Conservation (phyloP, 1,139 yeast species). For the Lizanozyma gosingica region DNA sequence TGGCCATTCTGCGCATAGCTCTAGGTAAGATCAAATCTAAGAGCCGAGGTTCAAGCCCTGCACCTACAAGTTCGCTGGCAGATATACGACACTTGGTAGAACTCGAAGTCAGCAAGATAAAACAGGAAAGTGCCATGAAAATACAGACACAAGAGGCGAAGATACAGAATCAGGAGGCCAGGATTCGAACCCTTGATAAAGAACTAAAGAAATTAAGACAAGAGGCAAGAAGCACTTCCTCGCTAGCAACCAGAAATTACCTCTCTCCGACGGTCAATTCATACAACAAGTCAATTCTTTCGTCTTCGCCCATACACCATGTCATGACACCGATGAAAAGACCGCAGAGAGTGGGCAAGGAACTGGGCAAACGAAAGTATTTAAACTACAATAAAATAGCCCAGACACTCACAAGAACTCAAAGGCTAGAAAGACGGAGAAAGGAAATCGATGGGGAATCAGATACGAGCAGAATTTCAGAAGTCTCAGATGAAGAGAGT, state of each 20-base stretch:
- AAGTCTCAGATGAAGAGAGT: not conserved
- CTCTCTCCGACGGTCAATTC: constrained; percentile 2
- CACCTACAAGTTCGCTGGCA: not conserved
- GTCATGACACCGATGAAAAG: not conserved
- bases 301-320: not conserved
- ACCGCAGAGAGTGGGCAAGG: constrained; percentile 1
- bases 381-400: constrained; percentile 1
- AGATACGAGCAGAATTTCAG: not conserved
- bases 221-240: not conserved
- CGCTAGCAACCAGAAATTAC: not conserved
- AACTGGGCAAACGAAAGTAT: constrained; percentile 1
- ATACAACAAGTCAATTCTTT: constrained; percentile 1
- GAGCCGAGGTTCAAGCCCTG: not conserved
- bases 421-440: not conserved
- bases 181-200: not conserved
- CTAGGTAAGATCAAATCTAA: not conserved
- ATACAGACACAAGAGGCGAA: not conserved
- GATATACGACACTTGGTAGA: not conserved
- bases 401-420: not conserved
- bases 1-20: not conserved
- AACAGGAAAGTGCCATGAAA: not conserved
- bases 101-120: not conserved
- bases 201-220: not conserved
- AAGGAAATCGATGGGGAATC: not conserved
- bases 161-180: not conserved